Percentiles rank a stretch among this genome's conserved stretches.
These are phyloP conservation scores for Ascoidea rubescens DNA, from an alignment of 805 yeast species.

Conservation along the genomic window DNA sequence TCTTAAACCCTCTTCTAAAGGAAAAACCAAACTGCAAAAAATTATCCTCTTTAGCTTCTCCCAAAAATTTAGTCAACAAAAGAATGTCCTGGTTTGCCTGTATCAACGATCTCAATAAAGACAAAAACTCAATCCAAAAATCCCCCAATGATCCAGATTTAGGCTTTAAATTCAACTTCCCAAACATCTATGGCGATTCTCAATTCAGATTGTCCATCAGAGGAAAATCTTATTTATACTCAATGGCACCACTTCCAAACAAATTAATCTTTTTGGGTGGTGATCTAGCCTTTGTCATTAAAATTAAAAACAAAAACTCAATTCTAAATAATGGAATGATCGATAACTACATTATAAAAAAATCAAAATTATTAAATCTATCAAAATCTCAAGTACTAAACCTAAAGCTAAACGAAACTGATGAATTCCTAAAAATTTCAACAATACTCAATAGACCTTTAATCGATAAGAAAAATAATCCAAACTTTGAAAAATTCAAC, in stretches of 20 bases:
- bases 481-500: slow-evolving; percentile 6
- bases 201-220: slow-evolving; percentile 12
- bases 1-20: slow-evolving; percentile 22
- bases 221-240: slow-evolving; percentile 27
- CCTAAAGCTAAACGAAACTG: slow-evolving; percentile 17
- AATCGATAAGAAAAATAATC: slow-evolving; percentile 13
- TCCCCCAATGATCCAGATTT: slow-evolving; percentile 20
- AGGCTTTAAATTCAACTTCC: slow-evolving; percentile 15
- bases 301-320: slow-evolving; percentile 18
- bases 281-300: slow-evolving; percentile 25
- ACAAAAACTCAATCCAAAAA: no score
- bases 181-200: neutral
- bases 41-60: slow-evolving; percentile 28
- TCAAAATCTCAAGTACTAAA: slow-evolving; percentile 18
- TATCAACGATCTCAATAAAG: slow-evolving; percentile 16
- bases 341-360: slow-evolving; percentile 20
- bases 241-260: slow-evolving; percentile 31
- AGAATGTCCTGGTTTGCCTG: slow-evolving; percentile 29
- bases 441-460: slow-evolving; percentile 17
- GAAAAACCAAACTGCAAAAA: slow-evolving; percentile 30
- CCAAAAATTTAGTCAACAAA: slow-evolving; percentile 10
- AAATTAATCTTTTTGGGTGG: slow-evolving; percentile 27
- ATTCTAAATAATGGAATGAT: slow-evolving; percentile 21
- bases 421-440: slow-evolving; percentile 16
- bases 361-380: slow-evolving; percentile 12